phyloP scores from a whole-genome alignment of 1,284 basidiomycete species.

The Cystobasidiaceae sp. region DNA sequence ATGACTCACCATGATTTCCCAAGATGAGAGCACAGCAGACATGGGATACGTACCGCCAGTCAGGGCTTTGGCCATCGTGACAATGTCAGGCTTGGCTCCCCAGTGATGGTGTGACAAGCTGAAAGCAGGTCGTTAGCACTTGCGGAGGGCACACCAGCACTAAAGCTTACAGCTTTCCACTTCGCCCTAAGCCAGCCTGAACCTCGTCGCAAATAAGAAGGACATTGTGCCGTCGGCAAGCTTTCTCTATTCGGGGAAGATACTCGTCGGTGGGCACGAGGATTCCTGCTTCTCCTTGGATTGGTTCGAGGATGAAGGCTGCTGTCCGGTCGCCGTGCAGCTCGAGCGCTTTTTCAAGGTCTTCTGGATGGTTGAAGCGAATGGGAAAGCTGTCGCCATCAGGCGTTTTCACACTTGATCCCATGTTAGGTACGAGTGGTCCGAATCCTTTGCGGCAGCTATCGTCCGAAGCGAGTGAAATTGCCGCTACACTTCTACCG shows the following conservation, averaged over 20 bases:
- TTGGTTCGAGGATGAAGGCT: constrained; percentile 93
- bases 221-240: constrained; percentile 87
- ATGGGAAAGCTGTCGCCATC: constrained; percentile 53
- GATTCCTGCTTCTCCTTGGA: constrained; percentile 77
- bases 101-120: constrained; percentile 76
- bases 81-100: constrained; percentile 79
- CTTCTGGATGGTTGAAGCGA: constrained; percentile 73
- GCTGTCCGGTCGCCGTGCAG: constrained; percentile 76
- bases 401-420: constrained; percentile 61
- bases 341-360: constrained; percentile 74
- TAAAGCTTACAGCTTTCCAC: constrained; percentile 63
- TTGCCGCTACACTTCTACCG: constrained; percentile 63
- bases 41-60: constrained; percentile 96
- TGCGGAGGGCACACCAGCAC: background rate
- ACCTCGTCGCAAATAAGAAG: constrained; percentile 96
- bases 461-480: constrained; percentile 90
- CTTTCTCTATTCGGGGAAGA: constrained; percentile 64
- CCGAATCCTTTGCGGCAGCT: constrained; percentile 83
- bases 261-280: constrained; percentile 86
- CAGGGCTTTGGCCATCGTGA: constrained; percentile 91
- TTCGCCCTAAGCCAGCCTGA: constrained; percentile 81
- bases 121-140: constrained; percentile 39
- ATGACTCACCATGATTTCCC: constrained; percentile 70
- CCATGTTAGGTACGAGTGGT: constrained; percentile 79
- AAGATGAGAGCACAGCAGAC: constrained; percentile 83